Base-by-base conservation (phyloP, 495 filamentous ascomycete species). In the Pyrenopolyporus hunteri region DNA sequence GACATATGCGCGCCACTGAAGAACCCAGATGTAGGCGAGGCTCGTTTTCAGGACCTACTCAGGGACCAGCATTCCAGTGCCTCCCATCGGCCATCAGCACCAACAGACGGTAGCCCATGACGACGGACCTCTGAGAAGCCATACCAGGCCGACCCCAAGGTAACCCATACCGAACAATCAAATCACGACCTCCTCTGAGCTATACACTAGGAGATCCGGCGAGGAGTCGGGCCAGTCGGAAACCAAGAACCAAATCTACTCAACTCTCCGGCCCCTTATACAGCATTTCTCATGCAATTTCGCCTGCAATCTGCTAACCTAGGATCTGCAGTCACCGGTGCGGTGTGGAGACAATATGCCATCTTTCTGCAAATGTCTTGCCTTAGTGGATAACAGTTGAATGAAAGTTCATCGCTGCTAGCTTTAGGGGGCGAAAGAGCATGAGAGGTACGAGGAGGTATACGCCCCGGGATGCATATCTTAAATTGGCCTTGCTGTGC, bases 1-100 rank as follows among this genome's bases (percentile, higher is more conserved):
- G 60, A 58, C 25, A 45, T 42, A 35, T 50, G 46, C 39, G 32
- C 49, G 61, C 53, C 58, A 58, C 63, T 58, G 46, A 42, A 46
- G 60, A 69, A 57, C 48, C 29, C 36, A 44, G 45, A 44, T 64
- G 53, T 50, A 36, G 52, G 9, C n/a, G 59, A 63, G 36, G 31
- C 63, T 64, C 57, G 66, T 67, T 71, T 71, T 64, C 69, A 60
- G 66, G 29, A 43, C 57, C 11, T 57, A 36, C 45, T 17, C 31
- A 57, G 63, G 46, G 51, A 59, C 58, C 46, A 69, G 55, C 69
- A 67, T 69, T 69, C 66, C 69, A 69, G 53, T 54, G 40, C 36
- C 46, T 47, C 36, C 23, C 46, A 49, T 39, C 42, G 22, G 20
- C 44, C 47, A 57, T 46, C 42, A 43, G 23, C 36, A 56, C 37